phyloP scores from a whole-genome alignment of 306 rosid species.

The Corylus heterophylla region DNA sequence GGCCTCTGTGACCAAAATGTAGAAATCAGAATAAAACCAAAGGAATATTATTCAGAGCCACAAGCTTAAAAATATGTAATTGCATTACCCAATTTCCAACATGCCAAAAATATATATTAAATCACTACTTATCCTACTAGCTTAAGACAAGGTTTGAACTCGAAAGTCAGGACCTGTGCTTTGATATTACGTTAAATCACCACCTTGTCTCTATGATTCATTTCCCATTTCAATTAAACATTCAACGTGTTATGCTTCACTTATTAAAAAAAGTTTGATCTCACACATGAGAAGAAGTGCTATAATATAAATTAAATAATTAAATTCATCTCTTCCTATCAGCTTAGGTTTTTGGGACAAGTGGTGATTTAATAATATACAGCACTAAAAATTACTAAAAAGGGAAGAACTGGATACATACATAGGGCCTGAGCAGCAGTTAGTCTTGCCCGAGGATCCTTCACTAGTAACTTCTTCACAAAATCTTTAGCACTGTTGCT shows the following conservation, averaged over 20 bases:
- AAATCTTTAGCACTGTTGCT: constrained; percentile 84
- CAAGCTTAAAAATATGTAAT: neutral
- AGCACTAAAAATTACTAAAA: constrained; percentile 18
- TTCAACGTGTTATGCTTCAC: no score
- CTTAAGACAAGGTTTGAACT: no score
- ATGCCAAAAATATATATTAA: neutral
- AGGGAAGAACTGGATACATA: constrained; percentile 46
- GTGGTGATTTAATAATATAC: constrained; percentile 1
- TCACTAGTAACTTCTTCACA: constrained; percentile 89
- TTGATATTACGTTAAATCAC: no score
- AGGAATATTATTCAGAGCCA: neutral
- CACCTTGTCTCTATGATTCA: no score
- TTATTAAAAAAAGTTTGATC: no score
- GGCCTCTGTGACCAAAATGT: constrained; percentile 15
- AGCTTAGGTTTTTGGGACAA: no score
- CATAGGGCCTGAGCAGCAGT: constrained; percentile 99
- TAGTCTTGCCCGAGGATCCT: constrained; percentile 93
- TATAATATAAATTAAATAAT: no score
- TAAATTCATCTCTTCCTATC: no score
- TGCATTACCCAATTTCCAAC: constrained; percentile 18
- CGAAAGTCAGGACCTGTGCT: no score
- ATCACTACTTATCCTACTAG: no score
- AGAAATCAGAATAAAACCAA: neutral
- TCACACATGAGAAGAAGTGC: no score
- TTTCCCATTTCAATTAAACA: no score